phyloP scores from a whole-genome alignment of 495 filamentous ascomycete genomes.

The Penicillium cataractarum region DNA sequence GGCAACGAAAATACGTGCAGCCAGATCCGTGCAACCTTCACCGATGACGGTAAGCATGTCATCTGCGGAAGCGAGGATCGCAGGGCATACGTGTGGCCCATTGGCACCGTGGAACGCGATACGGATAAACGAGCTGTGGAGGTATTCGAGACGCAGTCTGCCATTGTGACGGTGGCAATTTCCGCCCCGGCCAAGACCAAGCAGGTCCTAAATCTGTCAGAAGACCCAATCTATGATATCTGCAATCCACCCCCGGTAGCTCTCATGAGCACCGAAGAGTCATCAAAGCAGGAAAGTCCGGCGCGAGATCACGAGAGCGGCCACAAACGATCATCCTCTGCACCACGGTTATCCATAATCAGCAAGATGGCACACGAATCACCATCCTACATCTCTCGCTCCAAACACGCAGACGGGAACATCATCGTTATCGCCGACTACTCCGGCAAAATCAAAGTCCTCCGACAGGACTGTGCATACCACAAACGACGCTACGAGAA shows the following conservation, averaged over 20 bases:
- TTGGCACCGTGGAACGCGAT: conserved; percentile 62
- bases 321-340: conserved; percentile 25
- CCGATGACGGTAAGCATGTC: conserved; percentile 83
- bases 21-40: conserved; percentile 89
- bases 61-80: conserved; percentile 94
- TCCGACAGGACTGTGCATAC: conserved; percentile 89
- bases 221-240: conserved; percentile 92
- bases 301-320: conserved; percentile 25
- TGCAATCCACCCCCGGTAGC: conserved; percentile 95
- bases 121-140: conserved; percentile 81
- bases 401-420: conserved; percentile 78
- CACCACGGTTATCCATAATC: conserved; percentile 44
- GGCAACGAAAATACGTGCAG: conserved; percentile 91
- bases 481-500: conserved; percentile 57
- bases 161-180: conserved; percentile 83
- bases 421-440: conserved; percentile 94
- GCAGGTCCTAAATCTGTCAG: conserved; percentile 74
- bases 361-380: conserved; percentile 61
- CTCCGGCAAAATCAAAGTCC: conserved; percentile 86
- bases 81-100: conserved; percentile 87
- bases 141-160: conserved; percentile 85
- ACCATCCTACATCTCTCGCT: conserved; percentile 73
- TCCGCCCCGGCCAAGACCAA: conserved; percentile 81
- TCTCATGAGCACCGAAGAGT: conserved; percentile 73
- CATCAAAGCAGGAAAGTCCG: conserved; percentile 32